These are phyloP conservation scores for Ophiorrhiza pumila DNA, from an alignment of 257 asterid genomes.

Conservation along the genomic window DNA sequence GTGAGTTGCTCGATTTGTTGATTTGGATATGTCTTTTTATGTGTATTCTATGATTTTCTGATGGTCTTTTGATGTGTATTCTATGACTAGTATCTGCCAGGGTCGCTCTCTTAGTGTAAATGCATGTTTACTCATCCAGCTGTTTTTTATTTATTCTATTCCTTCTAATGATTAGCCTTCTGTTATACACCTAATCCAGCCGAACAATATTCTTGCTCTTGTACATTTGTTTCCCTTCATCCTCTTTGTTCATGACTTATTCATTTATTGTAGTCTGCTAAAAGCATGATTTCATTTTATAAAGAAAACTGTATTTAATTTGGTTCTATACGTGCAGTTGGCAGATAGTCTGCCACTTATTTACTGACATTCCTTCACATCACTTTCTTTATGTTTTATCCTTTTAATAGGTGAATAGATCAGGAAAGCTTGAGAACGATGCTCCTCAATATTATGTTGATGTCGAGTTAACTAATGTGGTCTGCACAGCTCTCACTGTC, in stretches of 20 bases:
- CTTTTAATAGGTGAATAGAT: conserved; percentile 73
- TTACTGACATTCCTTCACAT: background rate
- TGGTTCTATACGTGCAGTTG: background rate
- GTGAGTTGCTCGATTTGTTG: background rate
- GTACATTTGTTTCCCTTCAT: background rate
- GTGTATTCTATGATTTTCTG: background rate
- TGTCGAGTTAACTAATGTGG: conserved; percentile 60
- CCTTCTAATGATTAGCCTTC: background rate
- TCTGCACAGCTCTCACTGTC: conserved; percentile 29
- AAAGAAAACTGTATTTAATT: background rate
- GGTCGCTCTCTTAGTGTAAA: background rate
- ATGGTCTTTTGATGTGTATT: background rate
- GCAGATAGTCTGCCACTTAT: background rate
- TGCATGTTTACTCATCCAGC: background rate
- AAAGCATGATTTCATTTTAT: background rate
- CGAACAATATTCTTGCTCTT: background rate
- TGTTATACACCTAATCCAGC: background rate
- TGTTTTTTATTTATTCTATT: background rate
- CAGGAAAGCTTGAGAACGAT: conserved; percentile 76
- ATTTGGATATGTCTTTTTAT: background rate
- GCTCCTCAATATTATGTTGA: conserved; percentile 76
- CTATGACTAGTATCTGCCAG: background rate
- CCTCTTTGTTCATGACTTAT: background rate
- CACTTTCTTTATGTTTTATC: conserved; percentile 7
- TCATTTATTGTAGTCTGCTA: background rate